Conservation (phyloP, 2,329 filamentous ascomycete species). For the Aspergillus awamori region DNA sequence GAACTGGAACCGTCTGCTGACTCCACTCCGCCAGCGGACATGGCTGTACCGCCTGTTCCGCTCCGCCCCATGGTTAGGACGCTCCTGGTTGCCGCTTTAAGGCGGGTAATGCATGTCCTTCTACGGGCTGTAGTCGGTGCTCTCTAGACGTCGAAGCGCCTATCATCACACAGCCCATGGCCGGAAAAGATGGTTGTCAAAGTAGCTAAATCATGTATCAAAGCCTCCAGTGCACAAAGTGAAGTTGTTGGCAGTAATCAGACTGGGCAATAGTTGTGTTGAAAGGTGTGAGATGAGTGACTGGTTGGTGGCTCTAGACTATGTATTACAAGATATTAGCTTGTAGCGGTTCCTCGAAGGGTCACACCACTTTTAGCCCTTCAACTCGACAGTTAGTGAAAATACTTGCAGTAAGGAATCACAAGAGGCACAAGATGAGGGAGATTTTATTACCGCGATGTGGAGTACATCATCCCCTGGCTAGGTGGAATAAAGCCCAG, state of each 20-base stretch:
- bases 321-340: not conserved
- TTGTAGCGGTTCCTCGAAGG: not conserved
- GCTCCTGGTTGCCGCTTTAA: slow-evolving; percentile 35
- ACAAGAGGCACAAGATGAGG: not conserved
- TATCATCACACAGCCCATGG: not conserved
- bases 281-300: not conserved
- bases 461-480: not conserved
- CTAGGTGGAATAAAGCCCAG: not conserved
- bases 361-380: too few relatives aligned
- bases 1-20: slow-evolving; percentile 9
- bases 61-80: slow-evolving; percentile 34
- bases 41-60: slow-evolving; percentile 29
- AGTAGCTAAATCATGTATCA: not conserved
- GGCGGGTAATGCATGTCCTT: not conserved
- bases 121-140: not conserved
- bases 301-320: not conserved
- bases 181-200: too few relatives aligned
- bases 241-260: not conserved
- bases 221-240: not conserved
- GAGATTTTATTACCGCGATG: not conserved
- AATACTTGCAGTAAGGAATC: not conserved
- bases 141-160: not conserved
- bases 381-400: not conserved
- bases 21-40: slow-evolving; percentile 21
- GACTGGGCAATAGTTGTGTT: not conserved